These are phyloP conservation scores for Keqinozyma sinolaborantium DNA, from an alignment of 1,139 yeast genomes.

Conservation along the genomic window DNA sequence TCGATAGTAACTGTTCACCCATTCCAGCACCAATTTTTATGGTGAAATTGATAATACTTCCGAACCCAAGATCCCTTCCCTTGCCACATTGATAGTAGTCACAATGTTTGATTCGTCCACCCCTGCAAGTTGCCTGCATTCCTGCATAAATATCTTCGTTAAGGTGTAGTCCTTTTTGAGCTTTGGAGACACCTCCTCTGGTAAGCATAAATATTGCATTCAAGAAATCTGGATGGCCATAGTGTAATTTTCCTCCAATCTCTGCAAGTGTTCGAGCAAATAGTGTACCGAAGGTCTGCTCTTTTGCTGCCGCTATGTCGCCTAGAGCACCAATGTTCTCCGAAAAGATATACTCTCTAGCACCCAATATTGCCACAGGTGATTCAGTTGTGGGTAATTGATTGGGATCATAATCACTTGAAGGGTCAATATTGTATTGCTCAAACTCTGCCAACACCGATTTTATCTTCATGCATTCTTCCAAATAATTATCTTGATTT, in stretches of 20 bases:
- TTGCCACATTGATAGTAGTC: conserved; percentile 91
- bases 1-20: conserved; percentile 86
- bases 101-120: conserved; percentile 84
- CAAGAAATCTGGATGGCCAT: conserved; percentile 89
- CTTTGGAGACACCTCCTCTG: conserved; percentile 87
- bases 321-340: conserved; percentile 85
- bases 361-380: conserved; percentile 85
- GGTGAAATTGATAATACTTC: conserved; percentile 79
- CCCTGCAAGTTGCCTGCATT: conserved; percentile 75
- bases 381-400: conserved; percentile 19
- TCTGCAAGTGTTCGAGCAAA: conserved; percentile 84
- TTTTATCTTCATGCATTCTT: conserved; percentile 80
- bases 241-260: conserved; percentile 84
- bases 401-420: conserved; percentile 47
- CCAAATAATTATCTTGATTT: conserved; percentile 82
- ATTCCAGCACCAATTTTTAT: conserved; percentile 92
- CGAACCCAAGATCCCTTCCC: conserved; percentile 86
- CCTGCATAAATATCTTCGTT: conserved; percentile 94
- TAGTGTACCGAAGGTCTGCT: conserved; percentile 87
- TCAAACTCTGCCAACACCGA: conserved; percentile 79
- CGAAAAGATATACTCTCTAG: conserved; percentile 84
- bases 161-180: conserved; percentile 80
- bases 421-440: conserved; percentile 39
- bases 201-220: conserved; percentile 86
- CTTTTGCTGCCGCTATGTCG: conserved; percentile 91